phyloP scores from a whole-genome alignment of 2,329 filamentous ascomycete species.

The Thermochaetoides dissita region DNA sequence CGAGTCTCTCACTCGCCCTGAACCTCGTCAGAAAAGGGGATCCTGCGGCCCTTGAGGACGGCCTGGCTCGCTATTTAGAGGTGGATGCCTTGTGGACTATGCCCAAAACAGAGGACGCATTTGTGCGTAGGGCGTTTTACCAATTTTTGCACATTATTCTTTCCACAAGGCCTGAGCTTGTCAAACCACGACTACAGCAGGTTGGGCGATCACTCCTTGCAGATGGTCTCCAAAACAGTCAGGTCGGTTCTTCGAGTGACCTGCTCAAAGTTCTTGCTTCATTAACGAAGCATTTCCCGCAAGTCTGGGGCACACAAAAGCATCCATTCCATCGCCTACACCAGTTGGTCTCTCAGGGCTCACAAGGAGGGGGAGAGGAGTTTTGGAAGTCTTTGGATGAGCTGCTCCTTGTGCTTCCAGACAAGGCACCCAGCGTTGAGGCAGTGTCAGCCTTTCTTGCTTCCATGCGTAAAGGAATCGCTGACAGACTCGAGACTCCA shows the following conservation, averaged over 20 bases:
- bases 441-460: conserved; percentile 48
- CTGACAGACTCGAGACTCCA: conserved; percentile 59
- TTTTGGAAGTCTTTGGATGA: conserved; percentile 60
- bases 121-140: conserved; percentile 36
- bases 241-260: conserved; percentile 60
- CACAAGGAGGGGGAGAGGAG: conserved; percentile 55
- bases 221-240: conserved; percentile 58
- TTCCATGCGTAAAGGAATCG: conserved; percentile 57
- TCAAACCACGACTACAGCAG: conserved; percentile 35
- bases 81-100: conserved; percentile 54
- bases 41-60: conserved; percentile 42
- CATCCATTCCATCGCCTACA: conserved; percentile 44
- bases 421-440: conserved; percentile 28
- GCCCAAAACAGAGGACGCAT: conserved; percentile 46
- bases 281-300: conserved; percentile 50
- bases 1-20: conserved; percentile 40
- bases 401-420: conserved; percentile 48
- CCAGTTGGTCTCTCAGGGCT: conserved; percentile 68
- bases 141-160: conserved; percentile 37
- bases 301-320: conserved; percentile 61
- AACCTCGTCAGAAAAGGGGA: conserved; percentile 43
- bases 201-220: conserved; percentile 50
- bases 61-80: conserved; percentile 53
- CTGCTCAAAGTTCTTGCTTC: conserved; percentile 52
- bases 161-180: conserved; percentile 29